Evolutionary conservation across 352 stramenopile genomes (phyloP), one percentile per base, ranked within the genome.

Genomic region (Phytophthora constricta): DNA sequence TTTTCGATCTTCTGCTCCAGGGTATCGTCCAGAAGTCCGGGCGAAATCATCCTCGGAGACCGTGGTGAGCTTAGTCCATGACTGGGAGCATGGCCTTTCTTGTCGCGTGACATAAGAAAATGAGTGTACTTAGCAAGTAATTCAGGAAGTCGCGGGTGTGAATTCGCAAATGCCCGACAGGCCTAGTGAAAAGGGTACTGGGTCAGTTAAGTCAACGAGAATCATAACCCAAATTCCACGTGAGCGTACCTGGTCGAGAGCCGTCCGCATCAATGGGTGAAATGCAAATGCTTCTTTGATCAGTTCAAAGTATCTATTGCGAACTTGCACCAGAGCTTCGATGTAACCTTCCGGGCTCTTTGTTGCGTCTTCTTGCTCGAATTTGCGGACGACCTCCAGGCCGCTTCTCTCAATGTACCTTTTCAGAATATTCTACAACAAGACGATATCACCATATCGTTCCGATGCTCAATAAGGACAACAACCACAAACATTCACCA

Each of bases 281-380:
- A 87, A 95, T 9, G 76, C 76, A 61, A 96, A 96, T 1, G 88
- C 84, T n/a, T 92, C 83, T 59, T 92, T 91, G 55, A 95, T 94
- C 37, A 96, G 60, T 23, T 91, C 84, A 23, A 86, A 92, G 51
- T 92, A 95, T 53, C 86, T 89, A 65, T 92, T 91, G 41, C 86
- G 86, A 57, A 96, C 79, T 79, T 91, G 72, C 28, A 96, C 85
- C 8, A 96, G 49, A 11, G 88, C 86, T 72, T 96, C 88, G 23
- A 96, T 93, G 61, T 96, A 96, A 10, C 82, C 78, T 54, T 96
- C 86, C 13, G 88, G 84, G 51, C 92, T 89, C 26, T 90, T 92
- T 1, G 85, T 84, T n/a, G 84, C 78, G 23, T 93, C 86, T 64
- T 91, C 82, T 50, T 91, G 82, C 48, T 90, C 82, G 50, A 96